phyloP scores from a whole-genome alignment of 2,329 filamentous ascomycete species.

The Stemphylium vesicarium region DNA sequence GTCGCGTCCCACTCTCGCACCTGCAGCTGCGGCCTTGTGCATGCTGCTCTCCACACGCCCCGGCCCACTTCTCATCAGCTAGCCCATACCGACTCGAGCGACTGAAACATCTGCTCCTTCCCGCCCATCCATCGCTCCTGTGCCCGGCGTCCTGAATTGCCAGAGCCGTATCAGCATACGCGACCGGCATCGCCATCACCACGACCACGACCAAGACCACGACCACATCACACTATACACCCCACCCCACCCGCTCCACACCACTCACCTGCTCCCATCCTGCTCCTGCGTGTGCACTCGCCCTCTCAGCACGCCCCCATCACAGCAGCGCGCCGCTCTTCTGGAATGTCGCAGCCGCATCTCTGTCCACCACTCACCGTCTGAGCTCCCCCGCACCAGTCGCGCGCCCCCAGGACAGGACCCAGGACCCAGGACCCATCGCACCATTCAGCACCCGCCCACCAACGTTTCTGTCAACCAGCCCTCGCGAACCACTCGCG shows the following conservation, averaged over 20 bases:
- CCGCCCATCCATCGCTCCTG: conserved; percentile 25
- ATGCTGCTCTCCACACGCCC: conserved; percentile 9
- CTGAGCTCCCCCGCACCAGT: conserved; percentile 27
- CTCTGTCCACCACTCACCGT: conserved; percentile 26
- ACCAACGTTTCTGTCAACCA: conserved; percentile 9
- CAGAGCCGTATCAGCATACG: not conserved
- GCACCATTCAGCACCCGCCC: conserved; percentile 1
- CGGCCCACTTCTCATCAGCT: conserved; percentile 1
- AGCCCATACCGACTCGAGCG: conserved; percentile 11
- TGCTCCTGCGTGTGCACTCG: too few species aligned
- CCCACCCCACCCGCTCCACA: too few species aligned
- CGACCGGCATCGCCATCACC: not conserved
- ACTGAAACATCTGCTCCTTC: conserved; percentile 33
- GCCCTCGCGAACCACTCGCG: conserved; percentile 1
- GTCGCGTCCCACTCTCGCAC: not conserved
- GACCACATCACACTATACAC: too few species aligned
- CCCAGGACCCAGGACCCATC: not conserved
- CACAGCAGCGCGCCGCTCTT: conserved; percentile 22
- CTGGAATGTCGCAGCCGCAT: conserved; percentile 38
- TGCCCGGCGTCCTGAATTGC: conserved; percentile 11
- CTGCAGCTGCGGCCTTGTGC: conserved; percentile 6
- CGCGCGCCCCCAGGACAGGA: conserved; percentile 16
- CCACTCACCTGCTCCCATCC: not conserved
- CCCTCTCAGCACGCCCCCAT: not conserved
- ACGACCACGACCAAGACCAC: not conserved